Conservation (phyloP, 2,329 filamentous ascomycete genomes). For the Nigrospora osmanthi region DNA sequence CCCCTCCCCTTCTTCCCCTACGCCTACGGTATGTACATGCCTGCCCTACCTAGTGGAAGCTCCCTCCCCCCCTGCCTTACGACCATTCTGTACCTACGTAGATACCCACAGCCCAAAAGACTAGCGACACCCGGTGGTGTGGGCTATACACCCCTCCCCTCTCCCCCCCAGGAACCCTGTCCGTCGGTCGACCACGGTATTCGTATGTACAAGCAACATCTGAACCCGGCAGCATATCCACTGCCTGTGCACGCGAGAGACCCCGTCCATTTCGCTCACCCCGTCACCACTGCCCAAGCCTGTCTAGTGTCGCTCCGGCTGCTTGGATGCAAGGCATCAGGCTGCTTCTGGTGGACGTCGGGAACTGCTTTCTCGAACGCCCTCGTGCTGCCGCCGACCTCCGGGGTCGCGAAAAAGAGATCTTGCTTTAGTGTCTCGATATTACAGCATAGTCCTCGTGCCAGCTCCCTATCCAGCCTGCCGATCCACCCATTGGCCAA, state of each 20-base stretch:
- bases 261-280: slow-evolving; percentile 2
- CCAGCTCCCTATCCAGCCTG: neutral
- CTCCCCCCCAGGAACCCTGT: neutral
- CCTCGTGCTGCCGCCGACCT: too few species aligned
- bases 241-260: slow-evolving; percentile 1
- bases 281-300: slow-evolving; percentile 1
- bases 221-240: neutral
- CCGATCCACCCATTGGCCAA: slow-evolving; percentile 2
- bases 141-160: neutral
- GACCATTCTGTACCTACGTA: neutral
- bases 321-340: neutral
- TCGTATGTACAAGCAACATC: neutral
- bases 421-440: neutral
- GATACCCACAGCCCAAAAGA: neutral
- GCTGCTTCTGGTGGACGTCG: too few species aligned
- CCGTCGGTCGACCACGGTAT: too few species aligned
- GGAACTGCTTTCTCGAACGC: too few species aligned
- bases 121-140: slow-evolving; percentile 1
- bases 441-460: slow-evolving; percentile 2
- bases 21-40: too few species aligned
- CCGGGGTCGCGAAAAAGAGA: too few species aligned
- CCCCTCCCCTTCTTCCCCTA: too few species aligned
- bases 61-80: too few species aligned
- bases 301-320: slow-evolving; percentile 1
- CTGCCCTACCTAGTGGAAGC: too few species aligned